Base-by-base conservation (phyloP, 2,329 filamentous ascomycete genomes). In the Setomelanomma holmii region DNA sequence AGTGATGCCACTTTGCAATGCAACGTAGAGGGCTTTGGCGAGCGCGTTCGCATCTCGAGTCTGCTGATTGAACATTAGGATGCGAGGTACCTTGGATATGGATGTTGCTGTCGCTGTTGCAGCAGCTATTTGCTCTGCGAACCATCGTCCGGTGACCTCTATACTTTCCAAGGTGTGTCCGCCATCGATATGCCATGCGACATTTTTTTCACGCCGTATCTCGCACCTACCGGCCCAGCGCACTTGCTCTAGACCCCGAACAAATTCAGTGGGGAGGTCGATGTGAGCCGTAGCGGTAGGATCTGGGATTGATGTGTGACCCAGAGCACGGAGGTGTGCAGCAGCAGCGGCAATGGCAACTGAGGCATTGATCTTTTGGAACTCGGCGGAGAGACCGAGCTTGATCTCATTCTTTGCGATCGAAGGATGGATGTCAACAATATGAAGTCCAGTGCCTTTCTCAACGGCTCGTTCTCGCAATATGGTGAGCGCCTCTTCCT, bases 61-160 rank as follows among this genome's bases (percentile, higher is more conserved):
- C 69, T 96, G 91, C 74, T 97, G 93, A 74, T 97, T 97, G 80
- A 98, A 98, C 41, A 98, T 82, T 40, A 98, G 78, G 51, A 89
- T 79, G 0, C 90, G 79, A 5, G 77, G 68, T 8, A 56, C 47
- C 17, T 54, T 49, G 11, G 50, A 46, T 4, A 58, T 48, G 19
- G 47, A 45, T 61, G 54, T 57, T n/a, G 52, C 52, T 5, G 73
- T 64, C 4, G 73, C 66, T 10, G 73, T 71, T 39, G 74, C 72
- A 14, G 72, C 64, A 11, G 66, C 59, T 33, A 69, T 75, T 56
- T 63, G 73, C 39, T 73, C 68, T 6, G 84, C 84, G 65, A 93
- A 93, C 93, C 93, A 97, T 60, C 80, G 80, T 3, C 86, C 90
- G 10, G 89, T 89, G 36, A 90, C 82, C 45, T 85, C 82, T 57